Base-by-base conservation (phyloP, 2,329 filamentous ascomycete species). In the Epichloe coenophiala region DNA sequence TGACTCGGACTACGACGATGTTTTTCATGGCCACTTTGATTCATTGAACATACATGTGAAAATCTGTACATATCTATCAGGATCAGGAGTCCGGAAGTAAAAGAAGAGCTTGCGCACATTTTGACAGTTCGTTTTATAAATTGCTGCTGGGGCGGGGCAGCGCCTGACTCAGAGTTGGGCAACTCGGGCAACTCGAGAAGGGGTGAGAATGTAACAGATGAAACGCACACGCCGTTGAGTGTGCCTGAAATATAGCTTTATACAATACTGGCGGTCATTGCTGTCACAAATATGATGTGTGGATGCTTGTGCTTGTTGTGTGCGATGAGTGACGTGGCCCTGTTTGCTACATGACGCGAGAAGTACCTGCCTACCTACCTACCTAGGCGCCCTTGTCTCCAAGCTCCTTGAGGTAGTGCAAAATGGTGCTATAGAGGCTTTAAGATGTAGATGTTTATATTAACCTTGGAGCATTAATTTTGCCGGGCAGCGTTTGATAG, bases 1-100 rank as follows among this genome's bases (percentile, higher is more conserved):
- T 58, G 11, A 53, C 56, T 8, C 49, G 50, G 38, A 60, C 58
- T 12, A 55, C 53, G 23, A 59, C 60, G 4, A 31, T 58, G 35
- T 57, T 53, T 27, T 50, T 56, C 44, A 56, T 55, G 17, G 52
- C 49, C 42, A 50, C 49, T 50, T 23, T 45, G 39, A 52, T 48
- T 45, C 46, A 42, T 38, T 59, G 56, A 57, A 55, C 49, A 57
- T 56, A 51, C 35, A 17, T 46, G 41, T 49, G 23, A 47, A 48
- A 52, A 36, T 36, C 45, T 49, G 55, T 55, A 57, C 53, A 59
- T 58, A 53, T 51, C 47, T 51, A 55, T 48, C 19, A 49, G 41
- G 41, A 21, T 13, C 19, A 45, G 36, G 19, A 35, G 40, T 49
- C 40, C 21, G 9, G 41, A 15, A 45, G 21, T n/a, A 21, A n/a